Evolutionary conservation across 2,329 filamentous ascomycete species (phyloP).

Genomic region (Penicillium sp.): DNA sequence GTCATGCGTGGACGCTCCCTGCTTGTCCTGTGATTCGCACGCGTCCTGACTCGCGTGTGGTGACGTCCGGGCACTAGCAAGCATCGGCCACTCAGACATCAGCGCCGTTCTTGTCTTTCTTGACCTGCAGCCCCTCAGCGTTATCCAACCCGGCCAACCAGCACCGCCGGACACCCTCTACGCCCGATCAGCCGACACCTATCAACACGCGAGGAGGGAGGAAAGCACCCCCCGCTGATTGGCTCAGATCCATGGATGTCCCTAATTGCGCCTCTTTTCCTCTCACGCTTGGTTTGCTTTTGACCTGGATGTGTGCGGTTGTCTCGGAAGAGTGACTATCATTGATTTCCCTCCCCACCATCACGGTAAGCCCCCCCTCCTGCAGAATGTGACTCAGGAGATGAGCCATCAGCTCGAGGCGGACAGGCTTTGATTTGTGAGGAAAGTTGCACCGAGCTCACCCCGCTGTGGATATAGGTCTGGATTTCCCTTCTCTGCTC

Average conservation of each 20-base stretch:
- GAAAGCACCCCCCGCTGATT: constrained; percentile 9
- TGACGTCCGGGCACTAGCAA: constrained; percentile 11
- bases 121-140: constrained; percentile 2
- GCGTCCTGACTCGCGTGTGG: constrained; percentile 11
- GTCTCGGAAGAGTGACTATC: constrained; percentile 16
- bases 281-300: constrained; percentile 4
- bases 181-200: constrained; percentile 25
- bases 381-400: constrained; percentile 14
- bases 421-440: too few relatives aligned
- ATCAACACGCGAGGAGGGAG: constrained; percentile 18
- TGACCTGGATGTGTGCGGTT: constrained; percentile 6
- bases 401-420: neutral
- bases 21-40: constrained; percentile 22
- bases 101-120: constrained; percentile 1
- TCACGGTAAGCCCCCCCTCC: neutral
- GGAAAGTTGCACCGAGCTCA: constrained; percentile 5
- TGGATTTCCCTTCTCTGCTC: constrained; percentile 3
- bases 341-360: constrained; percentile 7
- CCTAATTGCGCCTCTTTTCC: constrained; percentile 5
- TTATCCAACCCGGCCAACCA: constrained; percentile 9
- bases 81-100: neutral
- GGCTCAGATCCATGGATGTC: constrained; percentile 15
- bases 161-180: neutral
- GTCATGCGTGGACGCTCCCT: constrained; percentile 18
- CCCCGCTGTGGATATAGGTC: constrained; percentile 2